These are phyloP conservation scores for Phaeomoniella chlamydospora DNA, from an alignment of 2,329 filamentous ascomycete species.

Conservation along the genomic window DNA sequence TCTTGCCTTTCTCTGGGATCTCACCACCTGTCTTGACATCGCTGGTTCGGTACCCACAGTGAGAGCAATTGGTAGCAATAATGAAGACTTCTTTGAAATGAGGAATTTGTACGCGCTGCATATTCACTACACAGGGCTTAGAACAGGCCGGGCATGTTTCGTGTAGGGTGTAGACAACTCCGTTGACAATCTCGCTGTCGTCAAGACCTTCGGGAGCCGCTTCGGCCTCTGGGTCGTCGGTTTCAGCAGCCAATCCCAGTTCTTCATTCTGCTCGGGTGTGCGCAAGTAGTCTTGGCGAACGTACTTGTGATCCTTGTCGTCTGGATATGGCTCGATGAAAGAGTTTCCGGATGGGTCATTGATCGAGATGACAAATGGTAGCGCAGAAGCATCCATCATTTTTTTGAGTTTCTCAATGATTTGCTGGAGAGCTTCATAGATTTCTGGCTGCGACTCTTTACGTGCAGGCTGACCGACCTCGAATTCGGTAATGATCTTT, in stretches of 20 bases:
- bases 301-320: constrained; percentile 75
- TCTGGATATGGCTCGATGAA: constrained; percentile 78
- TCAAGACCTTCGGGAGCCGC: constrained; percentile 39
- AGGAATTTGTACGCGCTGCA: constrained; percentile 98
- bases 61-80: constrained; percentile 84
- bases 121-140: constrained; percentile 75
- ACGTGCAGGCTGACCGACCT: constrained; percentile 66
- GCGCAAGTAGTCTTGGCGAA: constrained; percentile 68
- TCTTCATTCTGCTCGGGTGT: constrained; percentile 75
- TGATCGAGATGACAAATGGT: constrained; percentile 76
- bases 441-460: constrained; percentile 67
- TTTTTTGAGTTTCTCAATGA: constrained; percentile 58
- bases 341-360: constrained; percentile 90
- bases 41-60: constrained; percentile 88
- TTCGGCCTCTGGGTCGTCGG: constrained; percentile 20
- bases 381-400: constrained; percentile 68
- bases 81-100: constrained; percentile 96
- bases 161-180: constrained; percentile 87
- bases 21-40: constrained; percentile 96
- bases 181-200: constrained; percentile 73
- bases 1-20: constrained; percentile 72
- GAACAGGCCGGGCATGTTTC: constrained; percentile 84
- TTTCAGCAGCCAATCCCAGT: constrained; percentile 52
- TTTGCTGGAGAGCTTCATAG: constrained; percentile 59
- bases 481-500: constrained; percentile 66